A percentile compares a stretch with the other conserved stretches of the same genome.
Conservation (phyloP, 441 rosid genomes). For the Hypseocharis bilobata region DNA sequence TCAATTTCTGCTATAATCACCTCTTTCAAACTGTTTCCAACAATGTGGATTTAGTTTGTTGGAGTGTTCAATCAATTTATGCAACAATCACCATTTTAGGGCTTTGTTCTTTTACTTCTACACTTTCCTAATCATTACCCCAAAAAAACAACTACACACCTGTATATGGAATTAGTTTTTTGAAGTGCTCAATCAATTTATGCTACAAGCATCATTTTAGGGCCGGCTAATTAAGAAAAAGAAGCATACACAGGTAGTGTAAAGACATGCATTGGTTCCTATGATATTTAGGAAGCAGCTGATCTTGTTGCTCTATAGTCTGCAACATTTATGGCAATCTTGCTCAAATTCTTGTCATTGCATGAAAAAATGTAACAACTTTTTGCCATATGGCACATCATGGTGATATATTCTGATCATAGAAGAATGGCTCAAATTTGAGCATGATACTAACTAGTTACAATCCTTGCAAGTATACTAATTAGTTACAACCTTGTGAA, state of each 20-base stretch:
- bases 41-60: too few species aligned
- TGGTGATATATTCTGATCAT: slow-evolving; percentile 8
- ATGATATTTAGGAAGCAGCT: neutral
- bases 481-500: slow-evolving; percentile 5
- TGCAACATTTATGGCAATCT: neutral
- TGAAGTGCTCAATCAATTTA: too few species aligned
- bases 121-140: too few species aligned
- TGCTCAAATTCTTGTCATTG: slow-evolving; percentile 8
- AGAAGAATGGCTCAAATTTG: slow-evolving; percentile 38
- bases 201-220: too few species aligned
- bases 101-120: too few species aligned
- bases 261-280: neutral
- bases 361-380: neutral
- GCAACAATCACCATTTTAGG: too few species aligned
- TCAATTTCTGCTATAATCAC: too few species aligned
- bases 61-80: too few species aligned
- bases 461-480: slow-evolving; percentile 18
- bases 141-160: too few species aligned
- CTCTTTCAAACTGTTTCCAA: too few species aligned
- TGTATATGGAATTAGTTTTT: too few species aligned
- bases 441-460: slow-evolving; percentile 28
- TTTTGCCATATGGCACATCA: neutral
- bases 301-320: neutral
- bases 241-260: neutral
- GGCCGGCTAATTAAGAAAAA: too few species aligned